These are phyloP conservation scores for Pulveroboletus sp. DNA, from an alignment of 768 basidiomycete genomes.

Conservation along the genomic window DNA sequence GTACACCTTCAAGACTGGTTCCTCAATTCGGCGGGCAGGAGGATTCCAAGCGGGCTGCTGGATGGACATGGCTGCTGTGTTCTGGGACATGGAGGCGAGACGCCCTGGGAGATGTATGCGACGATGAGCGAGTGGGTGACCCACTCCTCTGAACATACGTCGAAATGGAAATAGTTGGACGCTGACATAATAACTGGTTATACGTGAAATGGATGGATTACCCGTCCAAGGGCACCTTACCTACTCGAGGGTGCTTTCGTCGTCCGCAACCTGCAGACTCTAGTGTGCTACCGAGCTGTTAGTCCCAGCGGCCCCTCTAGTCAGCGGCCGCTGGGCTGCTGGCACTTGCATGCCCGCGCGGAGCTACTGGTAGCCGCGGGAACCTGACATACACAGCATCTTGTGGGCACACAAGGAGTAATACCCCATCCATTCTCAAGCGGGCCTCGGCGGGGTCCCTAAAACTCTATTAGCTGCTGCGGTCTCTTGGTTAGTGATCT, in stretches of 20 bases:
- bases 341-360: neutral
- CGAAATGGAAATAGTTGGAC: neutral
- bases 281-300: no score
- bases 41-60: slow-evolving; percentile 53
- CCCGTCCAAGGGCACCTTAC: no score
- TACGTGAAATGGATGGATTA: no score
- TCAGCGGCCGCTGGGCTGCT: neutral
- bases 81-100: slow-evolving; percentile 2
- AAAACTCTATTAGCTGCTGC: slow-evolving; percentile 29
- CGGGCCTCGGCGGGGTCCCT: slow-evolving; percentile 18
- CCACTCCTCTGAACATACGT: slow-evolving; percentile 24
- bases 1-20: slow-evolving; percentile 66
- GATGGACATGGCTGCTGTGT: slow-evolving; percentile 41
- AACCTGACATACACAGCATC: neutral
- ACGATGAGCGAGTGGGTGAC: slow-evolving; percentile 3
- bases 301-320: neutral
- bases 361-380: neutral
- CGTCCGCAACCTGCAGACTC: no score
- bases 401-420: neutral
- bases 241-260: no score
- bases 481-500: slow-evolving; percentile 19
- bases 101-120: slow-evolving; percentile 5
- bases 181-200: slow-evolving; percentile 23
- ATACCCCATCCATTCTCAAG: slow-evolving; percentile 2
- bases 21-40: slow-evolving; percentile 36